Evolutionary conservation across 768 basidiomycete species (phyloP).

Genomic region (Trametes villosa): DNA sequence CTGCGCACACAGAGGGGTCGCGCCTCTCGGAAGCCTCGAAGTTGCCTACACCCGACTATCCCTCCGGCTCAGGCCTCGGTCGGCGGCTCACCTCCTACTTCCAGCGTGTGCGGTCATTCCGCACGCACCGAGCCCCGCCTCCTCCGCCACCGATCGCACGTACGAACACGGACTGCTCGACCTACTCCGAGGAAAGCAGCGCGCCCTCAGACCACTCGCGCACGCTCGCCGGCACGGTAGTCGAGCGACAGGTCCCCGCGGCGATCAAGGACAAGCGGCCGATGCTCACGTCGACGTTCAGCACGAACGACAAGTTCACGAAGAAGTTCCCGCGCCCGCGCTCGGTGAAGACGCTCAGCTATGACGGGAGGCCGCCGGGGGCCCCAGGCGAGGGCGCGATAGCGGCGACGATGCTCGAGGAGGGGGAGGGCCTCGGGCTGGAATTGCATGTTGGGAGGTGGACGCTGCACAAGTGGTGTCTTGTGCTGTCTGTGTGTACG

Average conservation of each 20-base stretch:
- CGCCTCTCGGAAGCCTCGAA: constrained; percentile 12
- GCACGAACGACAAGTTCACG: constrained; percentile 47
- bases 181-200: constrained; percentile 19
- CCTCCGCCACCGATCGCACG: neutral
- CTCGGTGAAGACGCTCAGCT: constrained; percentile 20
- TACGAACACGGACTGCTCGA: constrained; percentile 7
- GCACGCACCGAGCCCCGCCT: constrained; percentile 1
- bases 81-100: constrained; percentile 21
- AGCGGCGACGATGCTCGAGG: constrained; percentile 38
- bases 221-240: neutral
- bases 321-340: constrained; percentile 55
- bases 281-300: constrained; percentile 24
- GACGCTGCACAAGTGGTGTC: constrained; percentile 65
- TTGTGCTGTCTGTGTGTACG: constrained; percentile 56
- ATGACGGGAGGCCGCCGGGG: constrained; percentile 11
- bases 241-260: constrained; percentile 1
- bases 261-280: constrained; percentile 25
- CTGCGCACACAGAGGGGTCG: neutral
- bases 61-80: neutral
- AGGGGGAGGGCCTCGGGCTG: constrained; percentile 43
- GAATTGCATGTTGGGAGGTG: constrained; percentile 48
- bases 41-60: constrained; percentile 30
- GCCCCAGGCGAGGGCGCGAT: constrained; percentile 10
- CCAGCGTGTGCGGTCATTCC: constrained; percentile 12
- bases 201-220: constrained; percentile 16